A percentile compares a stretch with the other conserved stretches of the same genome.
Evolutionary conservation across 176 grass and related monocot genomes (phyloP).

Genomic region (Avena atlantica): DNA sequence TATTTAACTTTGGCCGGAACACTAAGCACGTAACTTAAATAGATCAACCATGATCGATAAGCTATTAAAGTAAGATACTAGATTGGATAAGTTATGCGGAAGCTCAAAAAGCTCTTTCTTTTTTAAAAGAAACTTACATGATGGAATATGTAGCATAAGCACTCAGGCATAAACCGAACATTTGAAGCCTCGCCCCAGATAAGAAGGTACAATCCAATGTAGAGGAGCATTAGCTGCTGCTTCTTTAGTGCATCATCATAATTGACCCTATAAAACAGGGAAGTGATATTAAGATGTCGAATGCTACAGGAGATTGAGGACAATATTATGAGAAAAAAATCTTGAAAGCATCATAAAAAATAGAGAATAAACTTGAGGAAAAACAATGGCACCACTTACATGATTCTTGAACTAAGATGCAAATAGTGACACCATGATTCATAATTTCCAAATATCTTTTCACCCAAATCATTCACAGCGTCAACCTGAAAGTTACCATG

Average conservation of each 20-base stretch:
- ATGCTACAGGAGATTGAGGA: background rate
- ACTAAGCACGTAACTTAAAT: conserved; percentile 5
- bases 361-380: background rate
- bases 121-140: conserved; percentile 48
- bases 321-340: background rate
- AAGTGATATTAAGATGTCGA: conserved; percentile 15
- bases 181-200: conserved; percentile 86
- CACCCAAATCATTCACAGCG: conserved; percentile 46
- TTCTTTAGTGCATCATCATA: conserved; percentile 35
- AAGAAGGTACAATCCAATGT: conserved; percentile 83
- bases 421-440: conserved; percentile 72
- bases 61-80: conserved; percentile 4
- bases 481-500: conserved; percentile 48
- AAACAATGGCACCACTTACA: conserved; percentile 35
- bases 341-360: conserved; percentile 24
- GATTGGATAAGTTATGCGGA: conserved; percentile 18
- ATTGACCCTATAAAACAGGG: conserved; percentile 32
- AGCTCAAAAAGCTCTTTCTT: conserved; percentile 20
- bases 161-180: conserved; percentile 87
- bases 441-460: conserved; percentile 72
- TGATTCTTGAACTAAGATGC: conserved; percentile 53
- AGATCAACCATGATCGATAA: conserved; percentile 24
- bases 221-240: conserved; percentile 65
- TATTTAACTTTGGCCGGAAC: conserved; percentile 14
- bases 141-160: conserved; percentile 82